phyloP scores from a whole-genome alignment of 331 rosid species.

The Ulmus americana region DNA sequence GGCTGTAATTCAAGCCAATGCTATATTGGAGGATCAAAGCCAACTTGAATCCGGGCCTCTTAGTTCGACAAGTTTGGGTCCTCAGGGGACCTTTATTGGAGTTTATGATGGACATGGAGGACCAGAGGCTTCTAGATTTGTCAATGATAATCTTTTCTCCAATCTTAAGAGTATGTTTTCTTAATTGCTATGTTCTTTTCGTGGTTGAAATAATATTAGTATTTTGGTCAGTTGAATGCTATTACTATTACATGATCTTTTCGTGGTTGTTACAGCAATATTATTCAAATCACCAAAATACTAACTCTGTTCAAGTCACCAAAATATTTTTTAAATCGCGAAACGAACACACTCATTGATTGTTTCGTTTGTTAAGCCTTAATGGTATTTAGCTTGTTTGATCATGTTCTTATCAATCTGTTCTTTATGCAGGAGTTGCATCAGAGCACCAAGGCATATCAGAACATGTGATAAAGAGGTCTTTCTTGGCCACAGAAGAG shows the following conservation, averaged over 20 bases:
- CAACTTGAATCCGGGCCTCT: conserved; percentile 78
- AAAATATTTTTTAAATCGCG: no score
- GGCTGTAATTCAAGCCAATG: conserved; percentile 89
- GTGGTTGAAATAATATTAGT: background rate
- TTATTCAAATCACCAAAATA: no score
- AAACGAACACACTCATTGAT: background rate
- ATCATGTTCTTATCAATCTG: no score
- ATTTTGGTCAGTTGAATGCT: no score
- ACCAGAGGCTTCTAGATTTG: conserved; percentile 63
- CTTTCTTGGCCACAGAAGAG: conserved; percentile 66
- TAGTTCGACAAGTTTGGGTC: conserved; percentile 43
- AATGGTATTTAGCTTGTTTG: background rate
- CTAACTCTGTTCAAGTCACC: no score
- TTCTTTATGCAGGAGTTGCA: conserved; percentile 47
- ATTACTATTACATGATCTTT: no score
- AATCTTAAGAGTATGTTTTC: conserved; percentile 62
- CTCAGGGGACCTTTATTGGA: conserved; percentile 69
- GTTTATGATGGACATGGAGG: conserved; percentile 96
- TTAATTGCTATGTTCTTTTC: background rate
- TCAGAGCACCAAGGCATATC: conserved; percentile 52
- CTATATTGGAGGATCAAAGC: conserved; percentile 70
- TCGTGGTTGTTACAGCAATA: no score
- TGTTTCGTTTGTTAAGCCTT: background rate
- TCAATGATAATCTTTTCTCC: conserved; percentile 57
- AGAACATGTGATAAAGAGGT: conserved; percentile 55